These are phyloP conservation scores for Cyclostephanos tholiformis DNA, from an alignment of 108 stramenopile genomes.

Conservation along the genomic window DNA sequence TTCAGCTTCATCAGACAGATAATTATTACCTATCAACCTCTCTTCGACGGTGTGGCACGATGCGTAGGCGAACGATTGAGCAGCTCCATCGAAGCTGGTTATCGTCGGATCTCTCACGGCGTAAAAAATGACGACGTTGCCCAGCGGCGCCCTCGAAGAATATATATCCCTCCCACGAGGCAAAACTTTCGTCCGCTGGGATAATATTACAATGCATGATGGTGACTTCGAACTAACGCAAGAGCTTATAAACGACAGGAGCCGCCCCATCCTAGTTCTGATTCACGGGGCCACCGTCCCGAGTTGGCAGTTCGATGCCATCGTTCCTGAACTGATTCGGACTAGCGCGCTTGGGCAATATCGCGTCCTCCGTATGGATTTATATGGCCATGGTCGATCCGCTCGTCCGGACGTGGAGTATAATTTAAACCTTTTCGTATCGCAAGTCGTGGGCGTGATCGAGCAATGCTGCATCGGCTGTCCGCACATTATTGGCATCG, in stretches of 20 bases:
- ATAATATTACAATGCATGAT: not conserved
- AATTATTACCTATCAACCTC: too few species aligned
- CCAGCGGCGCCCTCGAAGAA: slow-evolving; percentile 5
- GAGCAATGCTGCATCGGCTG: slow-evolving; percentile 7
- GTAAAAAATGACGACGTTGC: not conserved
- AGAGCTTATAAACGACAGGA: too few species aligned
- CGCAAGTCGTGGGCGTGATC: slow-evolving; percentile 13
- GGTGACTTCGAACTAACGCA: too few species aligned
- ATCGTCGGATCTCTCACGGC: too few species aligned
- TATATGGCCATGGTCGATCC: slow-evolving; percentile 31
- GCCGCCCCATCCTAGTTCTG: slow-evolving; percentile 7
- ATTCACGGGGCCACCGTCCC: slow-evolving; percentile 31
- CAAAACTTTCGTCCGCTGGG: slow-evolving; percentile 25
- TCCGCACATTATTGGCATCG: slow-evolving; percentile 10
- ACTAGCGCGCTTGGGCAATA: not conserved
- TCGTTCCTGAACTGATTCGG: slow-evolving; percentile 5
- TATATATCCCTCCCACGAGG: slow-evolving; percentile 14
- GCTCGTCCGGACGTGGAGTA: slow-evolving; percentile 17
- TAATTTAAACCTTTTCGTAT: slow-evolving; percentile 17
- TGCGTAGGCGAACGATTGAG: too few species aligned
- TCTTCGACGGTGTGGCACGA: too few species aligned
- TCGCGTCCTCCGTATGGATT: slow-evolving; percentile 15
- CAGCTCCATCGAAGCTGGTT: too few species aligned
- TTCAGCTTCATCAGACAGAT: too few species aligned
- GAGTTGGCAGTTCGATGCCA: slow-evolving; percentile 22